Evolutionary conservation across 2,329 filamentous ascomycete genomes (phyloP), one percentile per base, ranked within the genome.

Genomic region (Penicillium sp.): DNA sequence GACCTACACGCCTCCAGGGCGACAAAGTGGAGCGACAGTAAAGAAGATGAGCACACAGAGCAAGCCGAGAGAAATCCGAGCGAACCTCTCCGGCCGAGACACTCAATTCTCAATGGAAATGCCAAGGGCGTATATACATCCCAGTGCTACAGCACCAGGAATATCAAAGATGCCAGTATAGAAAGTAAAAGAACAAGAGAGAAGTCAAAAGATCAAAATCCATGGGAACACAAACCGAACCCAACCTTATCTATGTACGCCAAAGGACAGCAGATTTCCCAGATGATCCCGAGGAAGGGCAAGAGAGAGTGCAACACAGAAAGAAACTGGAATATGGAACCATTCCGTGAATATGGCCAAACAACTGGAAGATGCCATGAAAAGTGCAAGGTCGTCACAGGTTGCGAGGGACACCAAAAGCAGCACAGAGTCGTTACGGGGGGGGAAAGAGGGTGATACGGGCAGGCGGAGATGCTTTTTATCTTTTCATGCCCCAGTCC

Each of bases 401-500:
- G 60, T 55, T 62, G 22, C 49, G 58, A 64, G 52, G 42, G 49
- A 50, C 54, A 53, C 42, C 49, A 54, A 57, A 64, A 58, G 49
- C 50, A 63, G 60, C 54, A 52, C 49, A 59, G 47, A 59, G 54
- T 67, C 65, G 57, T 69, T 54, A 65, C 55, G 20, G 20, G 20
- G 55, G 45, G 49, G 58, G 22, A 25, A 60, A 45, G 39, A 38
- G 17, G 45, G 31, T 22, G 28, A 45, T 51, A 43, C 37, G 48
- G 25, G 35, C 22, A 14, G 17, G 25, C 7, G 50, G 20, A 51
- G 38, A 51, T 56, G 57, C 59, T 63, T 42, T 43, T 58, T 66
- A 68, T 69, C 72, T 54, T 61, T 60, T 65, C 76, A 86, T 77
- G 70, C 83, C 79, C 83, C 84, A 84, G 59, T 78, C 78, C 38